phyloP scores from a whole-genome alignment of 306 rosid genomes.

The Inga laurina region DNA sequence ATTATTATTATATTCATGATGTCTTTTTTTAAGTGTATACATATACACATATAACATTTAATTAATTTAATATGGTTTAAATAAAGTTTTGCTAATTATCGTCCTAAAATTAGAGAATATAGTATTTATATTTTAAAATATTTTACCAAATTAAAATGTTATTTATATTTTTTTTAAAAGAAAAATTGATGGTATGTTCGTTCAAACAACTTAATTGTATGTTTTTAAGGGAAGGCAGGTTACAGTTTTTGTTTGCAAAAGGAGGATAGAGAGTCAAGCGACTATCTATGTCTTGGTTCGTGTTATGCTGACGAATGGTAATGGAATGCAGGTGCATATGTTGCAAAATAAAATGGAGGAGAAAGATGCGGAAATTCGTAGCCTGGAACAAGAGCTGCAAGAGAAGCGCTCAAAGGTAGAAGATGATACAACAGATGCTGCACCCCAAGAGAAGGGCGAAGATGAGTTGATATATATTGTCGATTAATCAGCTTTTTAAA shows the following conservation, averaged over 20 bases:
- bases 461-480: constrained; percentile 40
- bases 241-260: background rate
- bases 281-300: background rate
- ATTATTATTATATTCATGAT: background rate
- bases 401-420: constrained; percentile 36
- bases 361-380: constrained; percentile 56
- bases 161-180: background rate
- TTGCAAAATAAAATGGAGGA: constrained; percentile 75
- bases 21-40: background rate
- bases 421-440: constrained; percentile 40
- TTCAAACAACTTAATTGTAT: background rate
- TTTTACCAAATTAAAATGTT: background rate
- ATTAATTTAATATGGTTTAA: background rate
- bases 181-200: background rate
- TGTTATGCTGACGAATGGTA: background rate
- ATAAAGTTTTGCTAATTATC: background rate
- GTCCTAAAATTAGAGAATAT: background rate
- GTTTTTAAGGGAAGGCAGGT: background rate
- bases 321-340: constrained; percentile 52
- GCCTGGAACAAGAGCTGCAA: constrained; percentile 55
- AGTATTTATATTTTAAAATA: background rate
- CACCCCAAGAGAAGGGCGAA: constrained; percentile 22
- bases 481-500: constrained; percentile 18
- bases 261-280: background rate
- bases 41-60: background rate